Evolutionary conservation across 352 stramenopile species (phyloP).

Genomic region (Globisporangium mamillatum): DNA sequence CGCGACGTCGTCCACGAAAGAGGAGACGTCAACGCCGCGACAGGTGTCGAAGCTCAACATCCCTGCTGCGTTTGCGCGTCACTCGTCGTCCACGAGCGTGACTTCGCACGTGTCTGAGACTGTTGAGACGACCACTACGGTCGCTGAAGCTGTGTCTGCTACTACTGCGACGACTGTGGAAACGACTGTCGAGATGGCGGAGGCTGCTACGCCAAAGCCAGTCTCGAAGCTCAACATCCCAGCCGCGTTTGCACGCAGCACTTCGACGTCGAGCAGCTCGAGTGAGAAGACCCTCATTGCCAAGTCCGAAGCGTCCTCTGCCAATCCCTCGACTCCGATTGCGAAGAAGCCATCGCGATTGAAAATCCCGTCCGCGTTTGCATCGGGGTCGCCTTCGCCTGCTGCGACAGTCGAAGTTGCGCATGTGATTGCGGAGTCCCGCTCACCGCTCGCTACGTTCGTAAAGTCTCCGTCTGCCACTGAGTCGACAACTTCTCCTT

Average conservation of each 20-base stretch:
- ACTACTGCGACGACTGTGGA: background rate
- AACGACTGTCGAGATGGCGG: constrained; percentile 9
- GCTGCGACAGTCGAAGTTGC: background rate
- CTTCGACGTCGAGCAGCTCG: constrained; percentile 31
- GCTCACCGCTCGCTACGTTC: constrained; percentile 7
- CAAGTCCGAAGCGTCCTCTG: background rate
- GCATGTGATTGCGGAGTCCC: background rate
- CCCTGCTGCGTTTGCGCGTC: constrained; percentile 18
- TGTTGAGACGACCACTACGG: background rate
- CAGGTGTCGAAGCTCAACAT: constrained; percentile 21
- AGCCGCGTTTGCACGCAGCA: constrained; percentile 43
- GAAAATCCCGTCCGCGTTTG: constrained; percentile 33
- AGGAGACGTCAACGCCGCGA: constrained; percentile 17
- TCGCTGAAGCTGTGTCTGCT: background rate
- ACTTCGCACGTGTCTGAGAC: background rate
- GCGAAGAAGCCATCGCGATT: constrained; percentile 26
- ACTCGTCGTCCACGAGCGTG: background rate
- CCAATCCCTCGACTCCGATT: constrained; percentile 13
- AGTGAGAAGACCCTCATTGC: constrained; percentile 13
- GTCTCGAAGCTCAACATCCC: constrained; percentile 68
- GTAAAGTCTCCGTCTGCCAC: background rate
- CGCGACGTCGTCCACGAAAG: constrained; percentile 24
- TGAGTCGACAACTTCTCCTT: background rate
- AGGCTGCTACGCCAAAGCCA: constrained; percentile 29
- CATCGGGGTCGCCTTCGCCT: background rate